These are phyloP conservation scores for Ceratocystis diversiconidia DNA, from an alignment of 2,329 filamentous ascomycete species.

Conservation along the genomic window DNA sequence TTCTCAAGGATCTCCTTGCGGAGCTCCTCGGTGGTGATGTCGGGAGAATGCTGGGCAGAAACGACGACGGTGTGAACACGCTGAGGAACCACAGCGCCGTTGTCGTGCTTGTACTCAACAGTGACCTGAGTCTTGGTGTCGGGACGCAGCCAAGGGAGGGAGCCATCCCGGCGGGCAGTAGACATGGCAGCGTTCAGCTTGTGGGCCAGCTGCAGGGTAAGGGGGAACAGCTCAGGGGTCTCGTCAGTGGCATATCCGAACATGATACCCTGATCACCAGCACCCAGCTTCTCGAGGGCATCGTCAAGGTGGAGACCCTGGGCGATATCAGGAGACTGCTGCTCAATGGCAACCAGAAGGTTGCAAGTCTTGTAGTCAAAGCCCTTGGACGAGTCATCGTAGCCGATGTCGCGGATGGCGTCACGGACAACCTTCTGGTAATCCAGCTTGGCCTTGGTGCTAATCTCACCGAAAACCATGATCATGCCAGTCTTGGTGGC, in stretches of 20 bases:
- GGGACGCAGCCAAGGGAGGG: constrained; percentile 84
- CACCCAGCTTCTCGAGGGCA: constrained; percentile 92
- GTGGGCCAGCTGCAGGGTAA: constrained; percentile 89
- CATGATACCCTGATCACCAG: constrained; percentile 99
- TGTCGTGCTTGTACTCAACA: constrained; percentile 94
- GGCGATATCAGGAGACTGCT: constrained; percentile 97
- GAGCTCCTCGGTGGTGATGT: constrained; percentile 80
- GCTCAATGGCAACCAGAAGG: constrained; percentile 95
- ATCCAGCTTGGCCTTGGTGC: constrained; percentile 87
- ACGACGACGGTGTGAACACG: constrained; percentile 95
- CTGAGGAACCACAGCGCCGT: constrained; percentile 79
- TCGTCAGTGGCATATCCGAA: constrained; percentile 99
- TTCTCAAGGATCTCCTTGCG: constrained; percentile 93
- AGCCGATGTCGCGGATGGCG: constrained; percentile 96
- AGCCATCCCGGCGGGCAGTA: constrained; percentile 71
- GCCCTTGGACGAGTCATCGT: constrained; percentile 91
- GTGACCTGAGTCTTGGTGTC: constrained; percentile 99
- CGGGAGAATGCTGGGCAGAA: constrained; percentile 81
- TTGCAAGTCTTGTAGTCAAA: constrained; percentile 99
- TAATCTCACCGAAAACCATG: constrained; percentile 98
- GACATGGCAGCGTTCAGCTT: constrained; percentile 95
- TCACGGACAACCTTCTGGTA: constrained; percentile 96
- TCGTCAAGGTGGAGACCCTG: constrained; percentile 98
- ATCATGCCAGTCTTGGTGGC: constrained; percentile 99
- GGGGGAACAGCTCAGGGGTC: constrained; percentile 89